Evolutionary conservation across 2,329 filamentous ascomycete species (phyloP), one percentile per base, ranked within the genome.

Genomic region (Pseudogymnoascus sp.): DNA sequence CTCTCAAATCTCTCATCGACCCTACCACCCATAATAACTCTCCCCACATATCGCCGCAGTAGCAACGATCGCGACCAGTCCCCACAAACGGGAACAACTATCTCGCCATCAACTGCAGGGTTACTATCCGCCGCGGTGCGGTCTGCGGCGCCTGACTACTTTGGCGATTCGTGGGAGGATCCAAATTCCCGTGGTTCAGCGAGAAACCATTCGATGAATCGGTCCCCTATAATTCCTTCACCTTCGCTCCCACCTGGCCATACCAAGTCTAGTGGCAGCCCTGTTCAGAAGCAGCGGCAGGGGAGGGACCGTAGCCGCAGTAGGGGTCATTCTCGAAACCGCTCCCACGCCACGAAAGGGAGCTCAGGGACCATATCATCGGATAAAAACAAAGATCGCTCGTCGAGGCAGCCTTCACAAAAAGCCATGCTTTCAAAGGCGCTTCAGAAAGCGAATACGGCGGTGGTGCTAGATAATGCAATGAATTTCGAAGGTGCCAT

Each of bases 361-460:
- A 80, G 78, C 68, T 70, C 72, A 19, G 79, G 81, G 61, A 77
- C 76, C 5, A 74, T 72, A 6, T 74, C 73, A 36, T 73, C 73
- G 3, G 69, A 69, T 22, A 74, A 72, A 41, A 74, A 73, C 35
- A 67, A 59, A 58, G 62, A 63, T 36, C 68, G 68, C 55, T 67
- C 67, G 55, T 69, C 68, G 70, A 75, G 80, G 65, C 76, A 76
- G n/a, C 84, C 84, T 12, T 91, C 89, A 1, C 89, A 97, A 73
- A 97, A 97, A 78, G 90, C 88, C 9, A 97, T 97, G 92, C 82
- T 99, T 36, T 96, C 93, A n/a, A 90, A 90, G 69, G 94, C 94
- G 0, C 79, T 99, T 62, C 89, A 96, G 72, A 96, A 97, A 76
- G 94, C 94, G 59, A 97, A 99, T 72, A 93, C 91, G 11, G 94